Base-by-base conservation (phyloP, 768 basidiomycete species). In the Tephrocybe sp. region DNA sequence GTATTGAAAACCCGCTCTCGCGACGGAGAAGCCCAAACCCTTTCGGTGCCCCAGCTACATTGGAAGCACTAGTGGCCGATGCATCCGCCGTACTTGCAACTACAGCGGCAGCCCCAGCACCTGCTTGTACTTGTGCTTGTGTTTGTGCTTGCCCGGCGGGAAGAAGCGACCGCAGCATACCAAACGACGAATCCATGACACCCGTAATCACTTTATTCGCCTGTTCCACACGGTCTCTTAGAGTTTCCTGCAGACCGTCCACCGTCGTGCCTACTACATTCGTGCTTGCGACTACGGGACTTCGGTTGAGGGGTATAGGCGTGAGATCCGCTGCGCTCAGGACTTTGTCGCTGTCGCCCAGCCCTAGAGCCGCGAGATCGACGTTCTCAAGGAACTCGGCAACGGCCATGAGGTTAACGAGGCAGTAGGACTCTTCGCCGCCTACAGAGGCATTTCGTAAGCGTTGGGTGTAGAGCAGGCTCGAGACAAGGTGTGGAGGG, bases 361-460 rank as follows among this genome's bases (percentile, higher is more conserved):
- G 68, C 4, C 78, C 79, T n/a, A 80, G 59, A 17, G 71, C 75
- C 58, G 79, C 85, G 49, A 97, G 73, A 69, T 98, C 93, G 32
- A 98, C 92, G 63, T 94, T 91, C 70, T 96, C 93, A 45, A 98
- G 74, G 65, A 98, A 99, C 64, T 98, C 95, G 1, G 90, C 91
- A 5, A 96, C 94, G 10, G 96, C 96, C 76, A 95, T 84, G 34
- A 97, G 74, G 67, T 97, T 98, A 65, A 98, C 89, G 35, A 96
- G 77, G 52, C 94, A 98, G 61, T 94, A 99, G 42, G 84, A 85
- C 60, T 92, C 90, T 62, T 98, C 93, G 2, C 94, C 94, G 0
- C 84, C 82, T 2, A 79, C 63, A 1, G 71, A 63, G 49, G 80
- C 77, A 49, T 81, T 78, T 35, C 82, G 61, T 60, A 83, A 85